A percentile compares a stretch with the other conserved stretches of the same genome.
Evolutionary conservation across 2,329 filamentous ascomycete genomes (phyloP).

Genomic region (Exophiala lecanii-corni): DNA sequence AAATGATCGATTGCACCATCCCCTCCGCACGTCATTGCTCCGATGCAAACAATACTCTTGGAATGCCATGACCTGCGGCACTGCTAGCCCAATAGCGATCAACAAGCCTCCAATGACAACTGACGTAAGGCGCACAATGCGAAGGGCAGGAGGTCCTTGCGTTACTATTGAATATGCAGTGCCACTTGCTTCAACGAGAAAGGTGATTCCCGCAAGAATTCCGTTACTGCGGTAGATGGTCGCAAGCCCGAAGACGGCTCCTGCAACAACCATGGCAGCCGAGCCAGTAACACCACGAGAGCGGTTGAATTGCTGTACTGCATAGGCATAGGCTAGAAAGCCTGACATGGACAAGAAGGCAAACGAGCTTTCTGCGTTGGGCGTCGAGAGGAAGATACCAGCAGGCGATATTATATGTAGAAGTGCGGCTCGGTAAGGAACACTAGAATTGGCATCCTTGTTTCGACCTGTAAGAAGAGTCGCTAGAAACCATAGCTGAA

Average conservation of each 20-base stretch:
- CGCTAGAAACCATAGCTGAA: slow-evolving; percentile 53
- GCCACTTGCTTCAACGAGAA: slow-evolving; percentile 58
- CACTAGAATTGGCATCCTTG: slow-evolving; percentile 33
- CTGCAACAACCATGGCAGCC: slow-evolving; percentile 50
- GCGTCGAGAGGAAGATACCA: slow-evolving; percentile 81
- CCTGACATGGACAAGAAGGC: slow-evolving; percentile 72
- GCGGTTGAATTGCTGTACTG: slow-evolving; percentile 31
- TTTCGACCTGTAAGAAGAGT: slow-evolving; percentile 19
- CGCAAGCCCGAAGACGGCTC: slow-evolving; percentile 65
- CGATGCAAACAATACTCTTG: slow-evolving; percentile 57
- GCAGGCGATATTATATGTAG: slow-evolving; percentile 83
- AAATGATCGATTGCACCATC: slow-evolving; percentile 69
- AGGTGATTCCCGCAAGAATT: slow-evolving; percentile 71
- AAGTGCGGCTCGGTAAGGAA: slow-evolving; percentile 64
- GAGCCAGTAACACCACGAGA: slow-evolving; percentile 39
- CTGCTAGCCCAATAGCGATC: slow-evolving; percentile 61
- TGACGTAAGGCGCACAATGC: slow-evolving; percentile 51
- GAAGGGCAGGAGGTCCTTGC: slow-evolving; percentile 33
- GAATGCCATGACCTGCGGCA: slow-evolving; percentile 75
- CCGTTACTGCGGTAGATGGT: slow-evolving; percentile 80
- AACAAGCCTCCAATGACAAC: slow-evolving; percentile 63
- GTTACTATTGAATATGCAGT: slow-evolving; percentile 40
- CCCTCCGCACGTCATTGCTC: slow-evolving; percentile 39
- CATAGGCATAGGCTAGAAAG: slow-evolving; percentile 61
- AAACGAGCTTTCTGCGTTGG: slow-evolving; percentile 77